Evolutionary conservation across 2,329 filamentous ascomycete species (phyloP).

Genomic region (Hypoxylon sp.): DNA sequence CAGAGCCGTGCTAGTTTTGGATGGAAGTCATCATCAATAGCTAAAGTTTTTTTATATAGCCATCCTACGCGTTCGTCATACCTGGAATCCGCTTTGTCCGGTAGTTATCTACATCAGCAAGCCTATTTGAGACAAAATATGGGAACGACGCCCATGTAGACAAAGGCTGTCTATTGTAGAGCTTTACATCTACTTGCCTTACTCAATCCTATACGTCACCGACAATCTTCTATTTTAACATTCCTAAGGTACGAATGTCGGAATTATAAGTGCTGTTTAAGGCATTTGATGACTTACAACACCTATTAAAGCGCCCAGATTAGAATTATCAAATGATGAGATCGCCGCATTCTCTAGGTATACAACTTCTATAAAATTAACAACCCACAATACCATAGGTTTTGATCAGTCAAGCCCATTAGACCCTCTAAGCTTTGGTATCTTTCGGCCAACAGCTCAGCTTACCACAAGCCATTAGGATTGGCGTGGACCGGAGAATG

Average conservation of each 20-base stretch:
- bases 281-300: neutral
- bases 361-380: neutral
- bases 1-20: neutral
- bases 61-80: slow-evolving; percentile 3
- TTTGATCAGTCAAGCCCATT: neutral
- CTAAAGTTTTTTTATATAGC: slow-evolving; percentile 2
- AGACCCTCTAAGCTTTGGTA: slow-evolving; percentile 20
- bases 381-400: neutral
- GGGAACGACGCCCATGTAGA: neutral
- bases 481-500: slow-evolving; percentile 4
- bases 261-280: neutral
- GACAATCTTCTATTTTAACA: neutral
- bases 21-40: neutral
- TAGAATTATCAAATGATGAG: neutral
- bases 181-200: neutral
- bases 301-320: neutral
- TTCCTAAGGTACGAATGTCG: neutral
- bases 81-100: slow-evolving; percentile 12
- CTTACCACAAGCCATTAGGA: slow-evolving; percentile 1
- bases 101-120: slow-evolving; percentile 1
- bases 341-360: neutral
- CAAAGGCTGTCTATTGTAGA: neutral
- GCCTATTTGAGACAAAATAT: neutral
- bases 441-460: slow-evolving; percentile 28
- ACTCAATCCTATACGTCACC: neutral